A percentile compares a stretch with the other conserved stretches of the same genome.
Conservation (phyloP, 2,329 filamentous ascomycete species). For the Rhexocercosporidium sp. region DNA sequence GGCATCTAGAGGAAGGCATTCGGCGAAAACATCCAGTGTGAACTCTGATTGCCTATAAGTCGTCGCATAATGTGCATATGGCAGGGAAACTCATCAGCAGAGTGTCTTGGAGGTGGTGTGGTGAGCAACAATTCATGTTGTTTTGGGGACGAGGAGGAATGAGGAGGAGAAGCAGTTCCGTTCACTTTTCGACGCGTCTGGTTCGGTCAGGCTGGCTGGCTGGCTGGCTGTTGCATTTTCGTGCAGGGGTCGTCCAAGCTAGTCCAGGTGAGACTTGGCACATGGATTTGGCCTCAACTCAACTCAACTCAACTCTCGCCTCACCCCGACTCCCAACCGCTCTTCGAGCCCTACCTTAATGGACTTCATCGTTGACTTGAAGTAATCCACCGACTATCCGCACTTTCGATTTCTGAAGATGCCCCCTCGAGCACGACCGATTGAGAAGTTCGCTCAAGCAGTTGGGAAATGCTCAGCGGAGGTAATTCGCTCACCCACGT, state of each 20-base stretch:
- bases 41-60: slow-evolving; percentile 7
- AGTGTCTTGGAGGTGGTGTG: slow-evolving; percentile 9
- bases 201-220: not conserved
- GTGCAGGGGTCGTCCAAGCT: not conserved
- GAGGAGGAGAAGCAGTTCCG: not conserved
- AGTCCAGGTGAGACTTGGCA: not conserved
- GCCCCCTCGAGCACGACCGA: slow-evolving; percentile 58
- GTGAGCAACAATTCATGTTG: slow-evolving; percentile 21
- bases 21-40: slow-evolving; percentile 25
- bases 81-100: slow-evolving; percentile 22
- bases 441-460: slow-evolving; percentile 71
- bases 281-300: not conserved
- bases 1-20: slow-evolving; percentile 42
- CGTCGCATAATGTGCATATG: slow-evolving; percentile 31
- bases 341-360: not conserved
- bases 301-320: not conserved
- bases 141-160: not conserved
- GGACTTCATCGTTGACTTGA: not conserved
- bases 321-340: not conserved
- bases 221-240: not conserved
- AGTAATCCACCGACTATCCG: not conserved
- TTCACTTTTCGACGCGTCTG: slow-evolving; percentile 5
- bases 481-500: slow-evolving; percentile 48
- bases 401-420: slow-evolving; percentile 27
- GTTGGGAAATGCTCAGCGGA: slow-evolving; percentile 69